These are phyloP conservation scores for Sparassis latifolia DNA, from an alignment of 1,284 basidiomycete species.

Conservation along the genomic window DNA sequence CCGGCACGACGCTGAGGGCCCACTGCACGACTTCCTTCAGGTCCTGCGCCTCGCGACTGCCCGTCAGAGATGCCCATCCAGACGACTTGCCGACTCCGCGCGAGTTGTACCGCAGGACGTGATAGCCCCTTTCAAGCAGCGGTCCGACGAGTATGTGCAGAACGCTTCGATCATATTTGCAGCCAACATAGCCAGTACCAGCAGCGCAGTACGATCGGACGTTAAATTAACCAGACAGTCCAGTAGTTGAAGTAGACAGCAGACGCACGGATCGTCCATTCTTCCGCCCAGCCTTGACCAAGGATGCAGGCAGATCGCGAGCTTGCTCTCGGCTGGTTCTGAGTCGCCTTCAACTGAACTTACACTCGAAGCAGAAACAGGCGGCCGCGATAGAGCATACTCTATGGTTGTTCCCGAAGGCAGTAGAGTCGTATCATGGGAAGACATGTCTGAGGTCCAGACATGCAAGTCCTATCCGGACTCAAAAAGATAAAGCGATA, in stretches of 20 bases:
- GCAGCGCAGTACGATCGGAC: not conserved
- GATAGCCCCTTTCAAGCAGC: slow-evolving; percentile 40
- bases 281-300: slow-evolving; percentile 75
- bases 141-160: slow-evolving; percentile 23
- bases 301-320: slow-evolving; percentile 57
- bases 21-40: slow-evolving; percentile 54
- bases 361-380: not conserved
- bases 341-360: not conserved
- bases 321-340: not conserved
- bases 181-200: not conserved
- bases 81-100: slow-evolving; percentile 68
- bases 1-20: slow-evolving; percentile 38
- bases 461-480: not conserved
- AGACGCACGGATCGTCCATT: slow-evolving; percentile 66
- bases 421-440: not conserved
- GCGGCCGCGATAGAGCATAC: not conserved
- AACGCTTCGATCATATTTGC: slow-evolving; percentile 19
- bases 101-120: slow-evolving; percentile 67
- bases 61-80: slow-evolving; percentile 67
- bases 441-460: not conserved
- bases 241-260: not conserved
- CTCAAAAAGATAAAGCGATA: not conserved
- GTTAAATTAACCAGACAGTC: not conserved
- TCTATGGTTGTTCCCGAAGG: not conserved
- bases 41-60: slow-evolving; percentile 60